Evolutionary conservation across 129 eudicot species (phyloP), one percentile per base, ranked within the genome.

Genomic region (Chrysanthemum seticuspe): DNA sequence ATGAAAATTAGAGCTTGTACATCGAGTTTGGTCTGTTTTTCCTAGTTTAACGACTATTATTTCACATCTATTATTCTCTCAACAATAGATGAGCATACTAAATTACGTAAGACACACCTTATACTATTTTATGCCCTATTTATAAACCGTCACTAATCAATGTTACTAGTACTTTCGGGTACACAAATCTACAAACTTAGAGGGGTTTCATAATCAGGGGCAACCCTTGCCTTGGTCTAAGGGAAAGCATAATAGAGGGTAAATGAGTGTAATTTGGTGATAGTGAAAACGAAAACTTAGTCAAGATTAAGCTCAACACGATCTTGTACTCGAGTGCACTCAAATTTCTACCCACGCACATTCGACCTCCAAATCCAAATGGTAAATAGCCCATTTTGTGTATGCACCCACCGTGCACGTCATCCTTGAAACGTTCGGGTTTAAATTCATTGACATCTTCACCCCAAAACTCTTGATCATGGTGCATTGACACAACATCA

Each of bases 351-450:
- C 99, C 99, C 25, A 95, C 83, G 18, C 99, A 95, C 97, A 95
- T 90, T 63, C 99, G 80, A 11, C 99, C 97, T 64, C 99, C 99
- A 67, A 95, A 95, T 14, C 99, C 99, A 19, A 88, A 95, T 0
- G 97, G 99, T 78, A 90, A 36, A 53, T 79, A 95, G 0, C 99
- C 97, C 99, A 88, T 95, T 82, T 95, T 95, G 78, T 86, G 91
- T 23, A 78, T 80, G 83, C 97, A 86, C 13, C 99, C 94, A 5
- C 99, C 97, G 1, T 73, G 59, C 57, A 87, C 31, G 27, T 88
- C 83, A 10, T 83, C 85, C 63, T 77, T 67, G 44, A 95, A 95
- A 62, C 99, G 80, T 54, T 95, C 97, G 0, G 99, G 97, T 19
- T 74, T 88, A 60, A 95, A 95, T 59, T 90, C 95, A 21, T 95